Conservation (phyloP, 164 flowering plant genomes). For the Malania oleifera region DNA sequence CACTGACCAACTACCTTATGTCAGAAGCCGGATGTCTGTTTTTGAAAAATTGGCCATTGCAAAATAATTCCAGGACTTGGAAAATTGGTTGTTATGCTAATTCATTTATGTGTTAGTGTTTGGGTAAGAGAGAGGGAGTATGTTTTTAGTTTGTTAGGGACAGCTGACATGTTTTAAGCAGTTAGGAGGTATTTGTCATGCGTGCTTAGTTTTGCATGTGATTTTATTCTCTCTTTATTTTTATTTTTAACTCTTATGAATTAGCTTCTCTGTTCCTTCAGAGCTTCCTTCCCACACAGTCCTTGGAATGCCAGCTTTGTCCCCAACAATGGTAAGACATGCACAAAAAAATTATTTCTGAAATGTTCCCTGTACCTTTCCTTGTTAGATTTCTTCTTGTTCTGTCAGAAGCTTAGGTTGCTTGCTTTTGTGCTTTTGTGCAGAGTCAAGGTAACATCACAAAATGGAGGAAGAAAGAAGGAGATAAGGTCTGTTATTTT, state of each 20-base stretch:
- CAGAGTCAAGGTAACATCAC: constrained; percentile 66
- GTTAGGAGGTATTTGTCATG: too few species aligned
- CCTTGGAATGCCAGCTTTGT: constrained; percentile 61
- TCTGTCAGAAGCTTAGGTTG: not conserved
- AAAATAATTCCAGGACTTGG: too few species aligned
- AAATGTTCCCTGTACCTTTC: not conserved
- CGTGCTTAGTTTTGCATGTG: not conserved
- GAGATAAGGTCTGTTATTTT: constrained; percentile 45
- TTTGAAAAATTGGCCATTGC: too few species aligned
- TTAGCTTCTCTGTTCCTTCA: constrained; percentile 25
- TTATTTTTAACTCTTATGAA: not conserved
- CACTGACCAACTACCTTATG: too few species aligned
- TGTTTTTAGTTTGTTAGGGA: too few species aligned
- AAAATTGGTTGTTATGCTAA: too few species aligned
- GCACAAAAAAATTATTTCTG: not conserved
- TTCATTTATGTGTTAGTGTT: too few species aligned
- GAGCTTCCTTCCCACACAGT: constrained; percentile 50
- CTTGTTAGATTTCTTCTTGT: not conserved
- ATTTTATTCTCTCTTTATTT: not conserved
- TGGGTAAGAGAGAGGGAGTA: too few species aligned
- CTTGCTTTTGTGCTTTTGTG: constrained; percentile 11
- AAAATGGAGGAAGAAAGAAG: constrained; percentile 65
- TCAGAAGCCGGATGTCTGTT: too few species aligned
- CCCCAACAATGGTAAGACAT: constrained; percentile 63
- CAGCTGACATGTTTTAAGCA: too few species aligned